Evolutionary conservation across 2,329 filamentous ascomycete species (phyloP).

Genomic region (Samsoniella hepiali): DNA sequence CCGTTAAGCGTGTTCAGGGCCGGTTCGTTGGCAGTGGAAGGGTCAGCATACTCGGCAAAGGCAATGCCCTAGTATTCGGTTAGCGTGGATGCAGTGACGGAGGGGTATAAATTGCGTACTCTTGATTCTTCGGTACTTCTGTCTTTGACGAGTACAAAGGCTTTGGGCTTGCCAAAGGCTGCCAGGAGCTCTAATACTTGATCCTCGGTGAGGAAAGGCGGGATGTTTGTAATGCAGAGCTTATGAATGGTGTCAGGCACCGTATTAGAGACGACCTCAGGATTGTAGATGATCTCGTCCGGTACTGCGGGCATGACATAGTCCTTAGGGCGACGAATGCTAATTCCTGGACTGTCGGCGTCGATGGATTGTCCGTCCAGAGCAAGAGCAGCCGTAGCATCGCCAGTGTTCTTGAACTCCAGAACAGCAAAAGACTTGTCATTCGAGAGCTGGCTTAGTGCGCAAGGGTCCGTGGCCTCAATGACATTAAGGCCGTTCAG

Average conservation of each 20-base stretch:
- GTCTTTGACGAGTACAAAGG: conserved; percentile 88
- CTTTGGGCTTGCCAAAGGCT: conserved; percentile 89
- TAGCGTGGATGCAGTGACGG: conserved; percentile 28
- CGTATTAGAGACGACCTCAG: conserved; percentile 71
- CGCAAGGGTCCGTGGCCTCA: conserved; percentile 77
- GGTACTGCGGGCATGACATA: conserved; percentile 86
- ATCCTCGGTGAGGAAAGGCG: conserved; percentile 81
- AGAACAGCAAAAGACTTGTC: conserved; percentile 79
- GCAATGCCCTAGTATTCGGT: conserved; percentile 69
- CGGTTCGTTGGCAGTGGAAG: conserved; percentile 66
- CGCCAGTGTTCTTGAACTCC: conserved; percentile 83
- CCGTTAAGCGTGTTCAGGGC: conserved; percentile 89
- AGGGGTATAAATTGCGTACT: conserved; percentile 49
- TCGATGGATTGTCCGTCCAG: conserved; percentile 89
- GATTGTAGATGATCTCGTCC: conserved; percentile 70
- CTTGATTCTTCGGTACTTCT: conserved; percentile 79
- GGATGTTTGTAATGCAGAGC: conserved; percentile 87
- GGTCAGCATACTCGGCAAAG: conserved; percentile 90
- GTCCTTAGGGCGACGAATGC: conserved; percentile 86
- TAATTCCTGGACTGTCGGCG: conserved; percentile 62
- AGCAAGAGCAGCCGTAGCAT: conserved; percentile 87
- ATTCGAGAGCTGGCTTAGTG: conserved; percentile 75
- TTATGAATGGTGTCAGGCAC: conserved; percentile 95
- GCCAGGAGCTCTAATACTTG: conserved; percentile 87
- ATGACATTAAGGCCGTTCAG: conserved; percentile 95